Conservation (phyloP, 1,139 yeast genomes). For the Yamadazyma blattariae region DNA sequence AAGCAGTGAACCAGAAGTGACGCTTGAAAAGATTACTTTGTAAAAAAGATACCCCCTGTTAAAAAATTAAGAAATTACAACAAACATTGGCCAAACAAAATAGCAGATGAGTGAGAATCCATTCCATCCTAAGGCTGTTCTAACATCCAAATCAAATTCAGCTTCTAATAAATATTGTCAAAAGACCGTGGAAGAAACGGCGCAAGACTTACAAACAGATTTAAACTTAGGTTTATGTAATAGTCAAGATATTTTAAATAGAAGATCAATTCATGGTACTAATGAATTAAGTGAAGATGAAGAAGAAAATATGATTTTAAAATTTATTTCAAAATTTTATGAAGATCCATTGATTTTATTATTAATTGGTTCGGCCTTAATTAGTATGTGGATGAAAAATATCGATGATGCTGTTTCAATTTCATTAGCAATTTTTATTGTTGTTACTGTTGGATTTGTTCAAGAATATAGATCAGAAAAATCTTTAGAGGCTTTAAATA, state of each 20-base stretch:
- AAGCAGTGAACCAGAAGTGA: too few species aligned
- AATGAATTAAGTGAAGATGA: constrained; percentile 75
- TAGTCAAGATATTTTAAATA: constrained; percentile 63
- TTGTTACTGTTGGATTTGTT: constrained; percentile 92
- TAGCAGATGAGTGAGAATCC: constrained; percentile 34
- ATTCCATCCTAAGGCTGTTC: constrained; percentile 17
- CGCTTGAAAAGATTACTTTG: too few species aligned
- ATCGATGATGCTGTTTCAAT: constrained; percentile 90
- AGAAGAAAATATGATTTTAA: constrained; percentile 65
- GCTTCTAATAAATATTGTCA: constrained; percentile 56
- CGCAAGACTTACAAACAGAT: constrained; percentile 61
- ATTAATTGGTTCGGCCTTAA: constrained; percentile 80
- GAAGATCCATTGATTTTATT: constrained; percentile 87
- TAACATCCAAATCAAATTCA: constrained; percentile 23
- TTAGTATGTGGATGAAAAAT: constrained; percentile 88
- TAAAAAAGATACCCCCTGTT: too few species aligned
- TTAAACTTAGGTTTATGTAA: constrained; percentile 56
- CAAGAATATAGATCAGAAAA: constrained; percentile 95
- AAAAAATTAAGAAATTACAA: too few species aligned
- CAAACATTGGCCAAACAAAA: too few species aligned
- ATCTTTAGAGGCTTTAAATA: constrained; percentile 85
- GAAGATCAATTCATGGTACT: constrained; percentile 73
- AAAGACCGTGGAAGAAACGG: constrained; percentile 59
- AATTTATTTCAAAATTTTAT: constrained; percentile 75
- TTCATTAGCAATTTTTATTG: constrained; percentile 83